These are phyloP conservation scores for Marasmius tenuissimus DNA, from an alignment of 1,284 basidiomycete species.

Conservation along the genomic window DNA sequence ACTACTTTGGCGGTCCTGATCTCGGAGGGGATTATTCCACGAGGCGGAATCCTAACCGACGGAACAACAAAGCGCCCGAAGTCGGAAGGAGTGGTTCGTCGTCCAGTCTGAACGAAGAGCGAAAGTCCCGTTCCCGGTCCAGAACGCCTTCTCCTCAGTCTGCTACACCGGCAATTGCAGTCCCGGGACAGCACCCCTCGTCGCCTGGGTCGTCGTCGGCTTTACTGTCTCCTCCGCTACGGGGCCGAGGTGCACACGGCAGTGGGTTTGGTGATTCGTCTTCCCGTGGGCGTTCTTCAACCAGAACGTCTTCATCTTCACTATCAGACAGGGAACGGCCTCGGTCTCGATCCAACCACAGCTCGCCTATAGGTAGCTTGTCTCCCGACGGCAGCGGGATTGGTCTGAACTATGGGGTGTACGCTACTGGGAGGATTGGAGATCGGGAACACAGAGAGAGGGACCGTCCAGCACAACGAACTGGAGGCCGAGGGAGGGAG, in stretches of 20 bases:
- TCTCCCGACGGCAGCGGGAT: constrained; percentile 53
- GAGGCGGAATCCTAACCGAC: constrained; percentile 1
- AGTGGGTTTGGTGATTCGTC: constrained; percentile 11
- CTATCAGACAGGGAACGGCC: constrained; percentile 42
- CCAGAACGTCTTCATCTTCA: constrained; percentile 50
- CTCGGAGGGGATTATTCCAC: constrained; percentile 40
- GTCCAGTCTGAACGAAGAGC: constrained; percentile 17
- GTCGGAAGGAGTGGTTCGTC: not conserved
- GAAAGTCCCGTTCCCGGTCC: constrained; percentile 32
- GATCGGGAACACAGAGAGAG: constrained; percentile 29
- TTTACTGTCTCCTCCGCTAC: constrained; percentile 31
- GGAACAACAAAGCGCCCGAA: constrained; percentile 10
- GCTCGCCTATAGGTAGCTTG: constrained; percentile 51
- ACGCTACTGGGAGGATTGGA: constrained; percentile 29
- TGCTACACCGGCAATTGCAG: constrained; percentile 12
- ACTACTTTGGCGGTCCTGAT: constrained; percentile 63
- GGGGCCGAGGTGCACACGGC: constrained; percentile 25
- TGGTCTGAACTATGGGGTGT: constrained; percentile 26
- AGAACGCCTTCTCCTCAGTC: constrained; percentile 40
- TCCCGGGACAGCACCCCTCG: constrained; percentile 25
- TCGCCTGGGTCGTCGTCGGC: constrained; percentile 21
- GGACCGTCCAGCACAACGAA: constrained; percentile 22
- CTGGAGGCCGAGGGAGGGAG: constrained; percentile 41
- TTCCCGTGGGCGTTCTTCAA: constrained; percentile 52
- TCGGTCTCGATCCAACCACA: constrained; percentile 24